Percentiles rank a stretch among this genome's conserved stretches.
phyloP scores from a whole-genome alignment of 345 rosid species.

The Moricandia arvensis region DNA sequence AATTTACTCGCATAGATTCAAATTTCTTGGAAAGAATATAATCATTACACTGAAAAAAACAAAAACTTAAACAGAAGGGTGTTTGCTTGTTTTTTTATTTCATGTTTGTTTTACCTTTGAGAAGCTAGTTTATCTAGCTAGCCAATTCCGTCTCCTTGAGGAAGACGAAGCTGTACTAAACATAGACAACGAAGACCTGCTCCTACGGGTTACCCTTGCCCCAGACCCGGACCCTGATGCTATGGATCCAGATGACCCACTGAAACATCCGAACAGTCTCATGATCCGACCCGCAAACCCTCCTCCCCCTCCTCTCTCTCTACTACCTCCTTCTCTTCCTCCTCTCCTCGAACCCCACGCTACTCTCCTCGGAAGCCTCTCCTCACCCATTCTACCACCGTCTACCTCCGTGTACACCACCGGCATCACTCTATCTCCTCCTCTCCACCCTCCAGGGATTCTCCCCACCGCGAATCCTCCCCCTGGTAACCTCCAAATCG shows the following conservation, averaged over 20 bases:
- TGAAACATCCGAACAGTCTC: conserved; percentile 59
- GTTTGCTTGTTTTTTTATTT: neutral
- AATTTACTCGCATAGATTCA: conserved; percentile 27
- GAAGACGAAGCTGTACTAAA: conserved; percentile 10
- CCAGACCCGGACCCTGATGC: conserved; percentile 29
- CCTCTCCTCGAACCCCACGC: conserved; percentile 64
- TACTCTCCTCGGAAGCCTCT: conserved; percentile 63
- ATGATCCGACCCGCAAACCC: conserved; percentile 50
- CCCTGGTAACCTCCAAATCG: conserved; percentile 92
- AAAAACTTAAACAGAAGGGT: conserved; percentile 11
- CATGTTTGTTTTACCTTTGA: neutral
- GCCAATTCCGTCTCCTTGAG: conserved; percentile 37
- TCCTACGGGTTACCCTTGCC: conserved; percentile 17
- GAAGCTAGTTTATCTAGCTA: conserved; percentile 18
- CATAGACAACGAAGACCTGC: conserved; percentile 28
- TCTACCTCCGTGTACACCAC: conserved; percentile 92
- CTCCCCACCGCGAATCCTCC: conserved; percentile 97
- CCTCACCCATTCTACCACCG: conserved; percentile 64
- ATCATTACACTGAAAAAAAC: conserved; percentile 27
- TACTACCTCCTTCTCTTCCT: conserved; percentile 48
- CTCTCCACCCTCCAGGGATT: conserved; percentile 70
- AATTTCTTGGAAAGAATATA: conserved; percentile 18
- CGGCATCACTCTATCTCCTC: conserved; percentile 69
- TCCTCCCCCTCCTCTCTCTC: conserved; percentile 45
- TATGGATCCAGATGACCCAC: conserved; percentile 42